Percentiles rank a stretch among this genome's conserved stretches.
Conservation (phyloP, 148 eudicot species). For the Cornus kousa region DNA sequence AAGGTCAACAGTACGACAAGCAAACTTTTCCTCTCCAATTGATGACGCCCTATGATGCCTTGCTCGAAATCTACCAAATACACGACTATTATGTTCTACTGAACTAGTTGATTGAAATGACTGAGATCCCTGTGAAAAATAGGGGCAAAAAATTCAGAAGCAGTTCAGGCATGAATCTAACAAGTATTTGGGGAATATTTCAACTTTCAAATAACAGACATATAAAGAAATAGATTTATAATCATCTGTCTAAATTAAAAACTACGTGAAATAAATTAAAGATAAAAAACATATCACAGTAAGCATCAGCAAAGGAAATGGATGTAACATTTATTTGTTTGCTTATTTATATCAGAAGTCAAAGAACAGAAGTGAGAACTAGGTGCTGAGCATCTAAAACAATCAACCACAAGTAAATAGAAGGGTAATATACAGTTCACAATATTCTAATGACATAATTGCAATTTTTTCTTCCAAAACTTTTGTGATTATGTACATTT, state of each 20-base stretch:
- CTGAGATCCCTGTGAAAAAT: conserved; percentile 50
- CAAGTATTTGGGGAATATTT: not conserved
- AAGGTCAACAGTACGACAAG: conserved; percentile 72
- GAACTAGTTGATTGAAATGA: conserved; percentile 45
- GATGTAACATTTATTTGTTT: not conserved
- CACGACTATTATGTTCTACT: conserved; percentile 56
- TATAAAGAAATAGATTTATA: not conserved
- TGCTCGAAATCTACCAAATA: conserved; percentile 80
- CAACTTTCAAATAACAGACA: not conserved
- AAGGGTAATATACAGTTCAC: not conserved
- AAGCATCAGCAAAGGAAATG: not conserved
- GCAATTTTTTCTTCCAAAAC: not conserved
- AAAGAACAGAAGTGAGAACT: not conserved
- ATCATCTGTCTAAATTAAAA: not conserved
- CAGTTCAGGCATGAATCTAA: not conserved
- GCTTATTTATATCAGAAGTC: not conserved
- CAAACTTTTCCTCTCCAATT: conserved; percentile 62
- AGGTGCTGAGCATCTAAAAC: not conserved
- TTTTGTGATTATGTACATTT: not conserved
- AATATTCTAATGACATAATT: not conserved
- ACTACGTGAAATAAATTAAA: not conserved
- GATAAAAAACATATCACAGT: not conserved
- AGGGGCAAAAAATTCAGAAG: not conserved
- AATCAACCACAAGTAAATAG: not conserved
- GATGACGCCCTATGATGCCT: conserved; percentile 65